Conservation (phyloP, 208 protist species). For the Crithidia sp. region DNA sequence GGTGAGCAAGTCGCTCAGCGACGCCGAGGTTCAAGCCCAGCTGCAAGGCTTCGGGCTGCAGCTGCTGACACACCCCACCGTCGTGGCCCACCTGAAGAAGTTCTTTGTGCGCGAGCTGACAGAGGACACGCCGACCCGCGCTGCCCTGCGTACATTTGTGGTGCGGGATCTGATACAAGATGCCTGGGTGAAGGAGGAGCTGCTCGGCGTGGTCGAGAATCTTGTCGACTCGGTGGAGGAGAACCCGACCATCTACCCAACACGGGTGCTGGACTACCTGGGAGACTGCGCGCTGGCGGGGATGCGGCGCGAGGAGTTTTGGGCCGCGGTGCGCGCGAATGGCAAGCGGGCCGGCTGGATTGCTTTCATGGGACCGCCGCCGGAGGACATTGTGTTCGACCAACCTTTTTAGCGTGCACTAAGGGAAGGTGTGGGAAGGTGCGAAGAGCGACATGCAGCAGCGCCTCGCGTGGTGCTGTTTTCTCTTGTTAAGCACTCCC, state of each 20-base stretch:
- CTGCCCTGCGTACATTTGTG: constrained; percentile 65
- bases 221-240: constrained; percentile 48
- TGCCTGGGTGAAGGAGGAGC: constrained; percentile 83
- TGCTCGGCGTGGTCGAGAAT: constrained; percentile 65
- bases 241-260: constrained; percentile 65
- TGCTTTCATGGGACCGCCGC: constrained; percentile 59
- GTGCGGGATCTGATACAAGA: constrained; percentile 80
- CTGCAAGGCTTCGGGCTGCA: constrained; percentile 62
- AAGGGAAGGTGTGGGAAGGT: not conserved
- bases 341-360: constrained; percentile 45
- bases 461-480: not conserved
- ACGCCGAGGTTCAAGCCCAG: constrained; percentile 56
- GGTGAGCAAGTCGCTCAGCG: constrained; percentile 52
- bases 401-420: constrained; percentile 16
- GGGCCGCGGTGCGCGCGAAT: constrained; percentile 34
- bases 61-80: constrained; percentile 56
- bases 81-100: constrained; percentile 53
- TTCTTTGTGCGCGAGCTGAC: constrained; percentile 66
- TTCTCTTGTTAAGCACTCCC: constrained; percentile 9
- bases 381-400: constrained; percentile 34
- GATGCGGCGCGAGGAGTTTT: constrained; percentile 45
- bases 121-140: constrained; percentile 49
- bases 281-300: constrained; percentile 43
- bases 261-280: constrained; percentile 55
- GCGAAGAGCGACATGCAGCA: not conserved